A percentile compares a stretch with the other conserved stretches of the same genome.
phyloP scores from a whole-genome alignment of 257 asterid species.

The Solanum pennellii region DNA sequence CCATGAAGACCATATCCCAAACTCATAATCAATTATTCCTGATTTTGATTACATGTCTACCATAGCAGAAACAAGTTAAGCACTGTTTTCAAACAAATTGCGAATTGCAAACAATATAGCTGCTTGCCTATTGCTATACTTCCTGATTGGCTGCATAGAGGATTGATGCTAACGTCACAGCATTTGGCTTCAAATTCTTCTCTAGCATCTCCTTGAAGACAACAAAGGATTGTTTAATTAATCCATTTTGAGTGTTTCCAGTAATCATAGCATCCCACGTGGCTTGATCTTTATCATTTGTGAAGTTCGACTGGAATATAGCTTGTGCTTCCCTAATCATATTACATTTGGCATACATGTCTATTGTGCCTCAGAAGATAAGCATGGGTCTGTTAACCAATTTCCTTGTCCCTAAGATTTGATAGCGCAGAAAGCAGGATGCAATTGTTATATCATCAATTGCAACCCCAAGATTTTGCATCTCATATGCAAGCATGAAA shows the following conservation, averaged over 20 bases:
- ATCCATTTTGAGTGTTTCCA: slow-evolving; percentile 50
- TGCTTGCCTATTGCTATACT: slow-evolving; percentile 49
- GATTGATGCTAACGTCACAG: slow-evolving; percentile 71
- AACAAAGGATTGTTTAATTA: slow-evolving; percentile 36
- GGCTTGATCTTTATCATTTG: slow-evolving; percentile 38
- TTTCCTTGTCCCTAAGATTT: slow-evolving; percentile 42
- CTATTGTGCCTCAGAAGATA: slow-evolving; percentile 54
- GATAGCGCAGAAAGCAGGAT: slow-evolving; percentile 65
- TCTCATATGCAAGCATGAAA: slow-evolving; percentile 57
- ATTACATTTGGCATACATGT: slow-evolving; percentile 66
- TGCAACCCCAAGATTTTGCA: slow-evolving; percentile 47
- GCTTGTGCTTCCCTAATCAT: slow-evolving; percentile 34
- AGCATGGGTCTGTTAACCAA: slow-evolving; percentile 66
- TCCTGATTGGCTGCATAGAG: slow-evolving; percentile 62
- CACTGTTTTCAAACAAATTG: slow-evolving; percentile 42
- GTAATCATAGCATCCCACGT: slow-evolving; percentile 82
- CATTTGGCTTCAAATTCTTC: slow-evolving; percentile 44
- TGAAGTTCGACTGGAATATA: slow-evolving; percentile 24
- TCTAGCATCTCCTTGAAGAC: slow-evolving; percentile 49
- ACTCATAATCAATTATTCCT: slow-evolving; percentile 38
- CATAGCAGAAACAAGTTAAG: slow-evolving; percentile 67
- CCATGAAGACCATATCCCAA: too few species aligned
- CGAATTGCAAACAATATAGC: slow-evolving; percentile 54
- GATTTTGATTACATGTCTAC: slow-evolving; percentile 89
- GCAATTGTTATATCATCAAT: slow-evolving; percentile 53